Evolutionary conservation across 1,284 basidiomycete species (phyloP).

Genomic region (Marasmius sp.): DNA sequence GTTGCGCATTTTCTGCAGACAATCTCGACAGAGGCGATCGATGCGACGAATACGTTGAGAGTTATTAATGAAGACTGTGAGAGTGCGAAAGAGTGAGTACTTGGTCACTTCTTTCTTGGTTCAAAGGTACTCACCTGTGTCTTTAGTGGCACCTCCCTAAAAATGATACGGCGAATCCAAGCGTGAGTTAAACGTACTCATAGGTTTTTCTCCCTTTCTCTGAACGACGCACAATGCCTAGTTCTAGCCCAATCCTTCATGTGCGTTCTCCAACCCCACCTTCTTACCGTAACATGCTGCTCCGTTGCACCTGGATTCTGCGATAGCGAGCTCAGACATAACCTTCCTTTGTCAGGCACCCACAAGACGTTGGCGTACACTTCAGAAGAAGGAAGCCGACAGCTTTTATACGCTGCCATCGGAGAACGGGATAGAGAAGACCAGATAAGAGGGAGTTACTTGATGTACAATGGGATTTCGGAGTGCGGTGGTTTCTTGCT

Average conservation of each 20-base stretch:
- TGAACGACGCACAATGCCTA: constrained; percentile 14
- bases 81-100: constrained; percentile 22
- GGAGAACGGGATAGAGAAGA: constrained; percentile 21
- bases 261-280: constrained; percentile 35
- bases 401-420: constrained; percentile 41
- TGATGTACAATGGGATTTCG: constrained; percentile 5
- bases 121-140: not conserved
- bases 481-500: constrained; percentile 18
- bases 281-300: constrained; percentile 34
- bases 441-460: constrained; percentile 19
- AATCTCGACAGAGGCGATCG: constrained; percentile 24
- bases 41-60: constrained; percentile 24
- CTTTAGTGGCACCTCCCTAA: too few relatives aligned
- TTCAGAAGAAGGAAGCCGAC: constrained; percentile 40
- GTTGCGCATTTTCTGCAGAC: constrained; percentile 30
- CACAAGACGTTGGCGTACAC: constrained; percentile 28
- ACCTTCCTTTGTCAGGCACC: constrained; percentile 29
- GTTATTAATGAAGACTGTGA: constrained; percentile 21
- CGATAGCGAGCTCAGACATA: constrained; percentile 37
- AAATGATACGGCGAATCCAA: constrained; percentile 32
- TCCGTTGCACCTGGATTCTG: constrained; percentile 49
- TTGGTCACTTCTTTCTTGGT: not conserved
- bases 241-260: constrained; percentile 44
- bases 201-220: not conserved
- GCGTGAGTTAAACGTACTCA: constrained; percentile 21